These are phyloP conservation scores for Penicillium freii DNA, from an alignment of 2,329 filamentous ascomycete species.

Conservation along the genomic window DNA sequence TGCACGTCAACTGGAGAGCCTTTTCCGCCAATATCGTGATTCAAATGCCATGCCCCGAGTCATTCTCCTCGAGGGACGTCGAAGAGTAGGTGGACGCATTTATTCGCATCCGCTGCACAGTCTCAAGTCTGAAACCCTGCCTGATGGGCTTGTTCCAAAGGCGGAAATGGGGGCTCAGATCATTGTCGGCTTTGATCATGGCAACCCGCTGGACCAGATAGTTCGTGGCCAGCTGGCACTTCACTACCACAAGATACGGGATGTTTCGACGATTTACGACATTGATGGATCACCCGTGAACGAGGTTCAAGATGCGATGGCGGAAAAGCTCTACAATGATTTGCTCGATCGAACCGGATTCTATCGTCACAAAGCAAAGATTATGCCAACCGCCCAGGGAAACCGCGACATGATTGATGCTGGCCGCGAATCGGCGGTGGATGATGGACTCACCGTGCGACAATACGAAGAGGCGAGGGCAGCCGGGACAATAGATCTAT, in stretches of 20 bases:
- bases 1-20: conserved; percentile 82
- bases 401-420: conserved; percentile 78
- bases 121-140: conserved; percentile 54
- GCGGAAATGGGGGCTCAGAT: conserved; percentile 99
- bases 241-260: conserved; percentile 76
- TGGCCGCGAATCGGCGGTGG: conserved; percentile 72
- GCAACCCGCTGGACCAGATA: conserved; percentile 88
- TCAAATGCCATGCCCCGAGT: conserved; percentile 67
- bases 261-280: conserved; percentile 86
- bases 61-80: conserved; percentile 80
- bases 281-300: conserved; percentile 64
- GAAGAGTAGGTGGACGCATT: conserved; percentile 84
- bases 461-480: conserved; percentile 69
- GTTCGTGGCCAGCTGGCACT: conserved; percentile 87
- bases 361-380: conserved; percentile 76
- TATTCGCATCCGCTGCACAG: conserved; percentile 75
- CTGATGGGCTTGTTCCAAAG: conserved; percentile 63
- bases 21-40: conserved; percentile 76
- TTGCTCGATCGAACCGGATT: conserved; percentile 87
- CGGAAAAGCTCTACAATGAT: conserved; percentile 92
- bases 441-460: conserved; percentile 69
- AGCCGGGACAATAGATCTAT: conserved; percentile 51
- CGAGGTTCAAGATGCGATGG: conserved; percentile 71
- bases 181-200: conserved; percentile 92
- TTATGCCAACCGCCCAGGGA: conserved; percentile 72